Evolutionary conservation across 2,329 filamentous ascomycete genomes (phyloP).

Genomic region (Aspergillus neoniger): DNA sequence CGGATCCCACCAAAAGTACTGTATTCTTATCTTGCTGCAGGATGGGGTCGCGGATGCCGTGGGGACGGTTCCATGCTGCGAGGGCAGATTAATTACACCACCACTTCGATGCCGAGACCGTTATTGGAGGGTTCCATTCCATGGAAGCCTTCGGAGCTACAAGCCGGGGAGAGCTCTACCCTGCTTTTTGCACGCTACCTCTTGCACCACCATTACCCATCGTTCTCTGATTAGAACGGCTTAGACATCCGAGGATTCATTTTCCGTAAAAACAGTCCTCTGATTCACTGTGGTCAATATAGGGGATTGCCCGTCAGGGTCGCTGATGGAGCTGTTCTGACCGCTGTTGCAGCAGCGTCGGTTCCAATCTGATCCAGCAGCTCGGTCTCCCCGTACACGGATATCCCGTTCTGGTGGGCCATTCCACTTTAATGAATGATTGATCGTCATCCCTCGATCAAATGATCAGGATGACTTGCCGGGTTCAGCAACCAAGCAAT

Average conservation of each 20-base stretch:
- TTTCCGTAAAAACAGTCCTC: background rate
- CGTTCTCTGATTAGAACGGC: background rate
- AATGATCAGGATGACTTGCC: slow-evolving; percentile 19
- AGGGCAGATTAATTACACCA: slow-evolving; percentile 21
- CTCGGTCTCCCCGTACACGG: slow-evolving; percentile 25
- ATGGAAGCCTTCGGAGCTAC: slow-evolving; percentile 1
- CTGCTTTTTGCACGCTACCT: background rate
- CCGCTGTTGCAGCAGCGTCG: slow-evolving; percentile 5
- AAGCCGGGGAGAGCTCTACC: slow-evolving; percentile 11
- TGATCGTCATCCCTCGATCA: slow-evolving; percentile 23
- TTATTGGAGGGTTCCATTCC: slow-evolving; percentile 20
- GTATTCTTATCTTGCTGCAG: slow-evolving; percentile 11
- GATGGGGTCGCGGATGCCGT: slow-evolving; percentile 11
- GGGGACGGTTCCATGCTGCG: slow-evolving; percentile 15
- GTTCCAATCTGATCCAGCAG: slow-evolving; percentile 15
- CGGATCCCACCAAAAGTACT: background rate
- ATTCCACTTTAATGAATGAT: slow-evolving; percentile 18
- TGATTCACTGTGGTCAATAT: background rate
- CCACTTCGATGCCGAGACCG: slow-evolving; percentile 21
- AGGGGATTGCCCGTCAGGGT: background rate
- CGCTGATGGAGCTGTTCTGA: slow-evolving; percentile 1
- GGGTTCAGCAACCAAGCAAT: slow-evolving; percentile 17
- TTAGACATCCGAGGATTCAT: background rate
- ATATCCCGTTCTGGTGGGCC: slow-evolving; percentile 24
- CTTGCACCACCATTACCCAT: background rate